Conservation (phyloP, 805 yeast species). For the Saturnispora mendoncae region DNA sequence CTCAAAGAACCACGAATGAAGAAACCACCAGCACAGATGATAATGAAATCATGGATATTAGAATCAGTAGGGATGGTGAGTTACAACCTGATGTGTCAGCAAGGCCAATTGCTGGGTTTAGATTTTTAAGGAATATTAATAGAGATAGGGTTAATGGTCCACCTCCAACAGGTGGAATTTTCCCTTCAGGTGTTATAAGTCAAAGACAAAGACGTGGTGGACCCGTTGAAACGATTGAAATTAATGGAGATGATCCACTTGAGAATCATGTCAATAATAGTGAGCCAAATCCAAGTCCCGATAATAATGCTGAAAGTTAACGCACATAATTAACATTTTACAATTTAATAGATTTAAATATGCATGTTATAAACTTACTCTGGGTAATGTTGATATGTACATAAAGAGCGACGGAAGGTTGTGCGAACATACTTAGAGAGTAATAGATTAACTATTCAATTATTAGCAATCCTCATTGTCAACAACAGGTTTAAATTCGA, state of each 20-base stretch:
- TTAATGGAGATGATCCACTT: not conserved
- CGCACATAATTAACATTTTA: not conserved
- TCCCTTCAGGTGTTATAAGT: conserved; percentile 9
- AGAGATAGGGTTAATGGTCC: conserved; percentile 8
- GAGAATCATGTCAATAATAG: not conserved
- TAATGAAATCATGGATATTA: conserved; percentile 1
- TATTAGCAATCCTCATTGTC: too few species aligned
- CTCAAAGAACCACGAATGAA: not conserved
- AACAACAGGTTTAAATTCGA: too few species aligned
- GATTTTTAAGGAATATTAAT: conserved; percentile 5
- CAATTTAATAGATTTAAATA: not conserved
- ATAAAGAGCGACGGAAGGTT: too few species aligned
- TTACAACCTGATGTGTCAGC: not conserved
- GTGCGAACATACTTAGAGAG: too few species aligned
- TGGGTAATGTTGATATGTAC: too few species aligned
- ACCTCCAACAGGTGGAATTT: conserved; percentile 8
- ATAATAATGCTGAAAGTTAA: not conserved
- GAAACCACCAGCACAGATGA: not conserved
- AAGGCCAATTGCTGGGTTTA: conserved; percentile 5
- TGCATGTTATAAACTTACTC: too few species aligned
- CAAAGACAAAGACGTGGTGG: conserved; percentile 4
- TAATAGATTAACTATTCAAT: too few species aligned
- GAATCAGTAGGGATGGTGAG: not conserved
- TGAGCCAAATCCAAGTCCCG: not conserved
- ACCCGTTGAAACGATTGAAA: conserved; percentile 4